These are phyloP conservation scores for Suillus placidus DNA, from an alignment of 768 basidiomycete genomes.

Conservation along the genomic window DNA sequence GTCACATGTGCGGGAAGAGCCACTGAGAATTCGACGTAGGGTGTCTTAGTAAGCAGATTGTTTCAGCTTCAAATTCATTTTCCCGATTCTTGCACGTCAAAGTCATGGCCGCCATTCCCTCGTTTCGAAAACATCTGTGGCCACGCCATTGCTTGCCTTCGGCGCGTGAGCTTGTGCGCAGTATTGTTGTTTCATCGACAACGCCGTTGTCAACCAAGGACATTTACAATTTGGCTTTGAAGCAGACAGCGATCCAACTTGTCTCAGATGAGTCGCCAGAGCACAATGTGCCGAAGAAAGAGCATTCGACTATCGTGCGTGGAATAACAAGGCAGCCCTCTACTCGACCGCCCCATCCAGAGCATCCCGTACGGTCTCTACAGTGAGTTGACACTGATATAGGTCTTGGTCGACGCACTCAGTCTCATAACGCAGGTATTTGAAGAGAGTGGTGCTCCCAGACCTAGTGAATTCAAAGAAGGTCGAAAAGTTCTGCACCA, in stretches of 20 bases:
- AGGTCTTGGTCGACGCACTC: neutral
- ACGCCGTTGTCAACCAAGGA: slow-evolving; percentile 29
- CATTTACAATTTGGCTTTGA: slow-evolving; percentile 26
- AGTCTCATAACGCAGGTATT: slow-evolving; percentile 42
- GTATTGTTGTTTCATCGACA: slow-evolving; percentile 25
- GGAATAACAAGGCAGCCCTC: neutral
- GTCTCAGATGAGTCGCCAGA: neutral
- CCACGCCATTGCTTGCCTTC: neutral
- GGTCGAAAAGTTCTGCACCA: slow-evolving; percentile 45
- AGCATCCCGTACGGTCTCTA: slow-evolving; percentile 58
- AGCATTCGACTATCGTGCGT: neutral
- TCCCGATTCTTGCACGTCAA: neutral
- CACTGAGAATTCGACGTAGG: too few relatives aligned
- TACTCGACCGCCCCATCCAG: slow-evolving; percentile 41
- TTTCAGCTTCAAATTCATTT: too few relatives aligned
- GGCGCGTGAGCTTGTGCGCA: slow-evolving; percentile 19
- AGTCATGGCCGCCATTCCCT: neutral
- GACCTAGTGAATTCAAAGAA: slow-evolving; percentile 44
- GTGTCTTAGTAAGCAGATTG: too few relatives aligned
- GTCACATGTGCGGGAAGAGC: too few relatives aligned
- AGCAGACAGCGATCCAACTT: slow-evolving; percentile 11
- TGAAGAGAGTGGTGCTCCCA: slow-evolving; percentile 57
- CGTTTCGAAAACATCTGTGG: neutral
- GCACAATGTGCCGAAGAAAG: slow-evolving; percentile 13
- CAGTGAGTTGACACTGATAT: slow-evolving; percentile 36